Evolutionary conservation across 2,329 filamentous ascomycete genomes (phyloP).

Genomic region (Fusarium temperatum): DNA sequence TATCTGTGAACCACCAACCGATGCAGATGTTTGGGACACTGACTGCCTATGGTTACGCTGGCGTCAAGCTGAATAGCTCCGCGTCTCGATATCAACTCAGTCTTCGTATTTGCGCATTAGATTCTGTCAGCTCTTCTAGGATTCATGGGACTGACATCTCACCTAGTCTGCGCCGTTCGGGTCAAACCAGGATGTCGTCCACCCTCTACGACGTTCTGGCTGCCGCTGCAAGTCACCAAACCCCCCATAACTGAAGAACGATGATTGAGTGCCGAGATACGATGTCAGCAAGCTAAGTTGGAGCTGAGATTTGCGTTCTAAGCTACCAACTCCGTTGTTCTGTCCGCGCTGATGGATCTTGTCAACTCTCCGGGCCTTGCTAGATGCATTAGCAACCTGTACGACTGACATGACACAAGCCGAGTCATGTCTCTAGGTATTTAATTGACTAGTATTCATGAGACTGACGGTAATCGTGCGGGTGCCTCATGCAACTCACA

Average conservation of each 20-base stretch:
- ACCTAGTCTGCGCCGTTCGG: background rate
- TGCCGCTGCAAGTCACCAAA: background rate
- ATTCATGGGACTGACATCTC: background rate
- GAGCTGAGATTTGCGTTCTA: background rate
- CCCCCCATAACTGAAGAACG: background rate
- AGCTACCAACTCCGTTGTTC: fast-evolving
- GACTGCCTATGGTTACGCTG: background rate
- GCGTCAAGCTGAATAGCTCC: background rate
- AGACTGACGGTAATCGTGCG: background rate
- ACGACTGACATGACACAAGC: background rate
- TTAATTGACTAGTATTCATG: background rate
- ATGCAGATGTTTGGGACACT: background rate
- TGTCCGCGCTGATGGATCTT: background rate
- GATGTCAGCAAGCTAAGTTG: background rate
- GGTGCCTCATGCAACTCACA: background rate
- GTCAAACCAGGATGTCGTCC: no score
- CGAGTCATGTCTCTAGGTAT: background rate
- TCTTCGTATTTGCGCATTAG: background rate
- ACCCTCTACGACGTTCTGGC: fast-evolving
- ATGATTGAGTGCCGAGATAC: fast-evolving
- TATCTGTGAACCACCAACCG: background rate
- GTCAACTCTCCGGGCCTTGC: background rate
- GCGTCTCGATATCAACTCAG: background rate
- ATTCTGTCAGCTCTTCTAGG: background rate
- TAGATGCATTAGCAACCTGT: background rate